phyloP scores from a whole-genome alignment of 805 yeast genomes.

The Candida corydali region DNA sequence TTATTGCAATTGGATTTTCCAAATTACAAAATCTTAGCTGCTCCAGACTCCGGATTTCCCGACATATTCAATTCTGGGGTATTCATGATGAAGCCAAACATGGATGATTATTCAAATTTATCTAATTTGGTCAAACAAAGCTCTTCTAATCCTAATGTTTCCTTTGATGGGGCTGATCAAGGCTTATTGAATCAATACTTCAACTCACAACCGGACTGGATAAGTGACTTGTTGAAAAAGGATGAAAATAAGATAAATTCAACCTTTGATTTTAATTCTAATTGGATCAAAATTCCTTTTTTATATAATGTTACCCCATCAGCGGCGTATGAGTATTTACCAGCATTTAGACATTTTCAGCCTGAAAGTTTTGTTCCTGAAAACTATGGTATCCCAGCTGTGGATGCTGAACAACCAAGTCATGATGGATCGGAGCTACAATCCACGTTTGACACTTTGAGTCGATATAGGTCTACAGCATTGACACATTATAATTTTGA shows the following conservation, averaged over 20 bases:
- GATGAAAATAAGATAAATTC: constrained; percentile 2
- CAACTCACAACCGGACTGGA: constrained; percentile 41
- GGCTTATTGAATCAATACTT: constrained; percentile 81
- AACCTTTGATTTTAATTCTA: constrained; percentile 11
- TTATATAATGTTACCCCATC: constrained; percentile 75
- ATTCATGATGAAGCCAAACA: constrained; percentile 54
- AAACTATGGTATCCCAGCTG: too few relatives aligned
- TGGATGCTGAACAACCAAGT: background rate
- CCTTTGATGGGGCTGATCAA: constrained; percentile 90
- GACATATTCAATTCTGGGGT: constrained; percentile 85
- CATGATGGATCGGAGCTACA: constrained; percentile 7
- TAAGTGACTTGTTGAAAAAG: constrained; percentile 11
- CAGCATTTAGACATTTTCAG: constrained; percentile 58
- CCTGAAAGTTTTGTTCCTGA: too few relatives aligned
- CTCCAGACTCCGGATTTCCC: constrained; percentile 90
- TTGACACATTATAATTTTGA: constrained; percentile 11
- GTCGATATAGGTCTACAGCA: constrained; percentile 19
- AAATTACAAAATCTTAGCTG: constrained; percentile 40
- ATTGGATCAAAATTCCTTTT: constrained; percentile 77
- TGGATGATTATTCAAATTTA: constrained; percentile 39
- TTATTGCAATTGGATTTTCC: constrained; percentile 23
- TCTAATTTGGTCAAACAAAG: constrained; percentile 18
- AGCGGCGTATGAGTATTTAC: constrained; percentile 62
- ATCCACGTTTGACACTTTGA: constrained; percentile 10
- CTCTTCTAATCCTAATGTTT: constrained; percentile 14